A percentile compares a stretch with the other conserved stretches of the same genome.
phyloP scores from a whole-genome alignment of 768 basidiomycete species.

The Xerocomellus intermedius region DNA sequence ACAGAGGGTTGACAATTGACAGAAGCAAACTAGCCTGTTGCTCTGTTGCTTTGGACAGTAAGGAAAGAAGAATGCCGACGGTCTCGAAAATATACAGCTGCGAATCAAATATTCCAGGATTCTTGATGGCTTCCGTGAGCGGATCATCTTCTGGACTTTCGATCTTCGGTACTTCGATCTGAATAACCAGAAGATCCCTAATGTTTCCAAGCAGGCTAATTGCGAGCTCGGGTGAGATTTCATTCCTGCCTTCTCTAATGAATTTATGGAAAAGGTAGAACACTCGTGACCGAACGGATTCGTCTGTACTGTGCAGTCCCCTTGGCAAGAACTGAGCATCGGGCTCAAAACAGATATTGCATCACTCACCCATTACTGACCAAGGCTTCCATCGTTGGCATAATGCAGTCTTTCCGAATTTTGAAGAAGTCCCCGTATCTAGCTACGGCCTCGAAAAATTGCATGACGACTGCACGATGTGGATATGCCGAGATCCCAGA shows the following conservation, averaged over 20 bases:
- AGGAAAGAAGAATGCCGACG: slow-evolving; percentile 76
- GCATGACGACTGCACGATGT: slow-evolving; percentile 78
- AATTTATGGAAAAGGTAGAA: slow-evolving; percentile 95
- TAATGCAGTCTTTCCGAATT: slow-evolving; percentile 83
- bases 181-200: slow-evolving; percentile 75
- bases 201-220: slow-evolving; percentile 68
- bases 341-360: not conserved
- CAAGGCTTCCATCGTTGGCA: slow-evolving; percentile 86
- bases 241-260: slow-evolving; percentile 76
- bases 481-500: slow-evolving; percentile 82
- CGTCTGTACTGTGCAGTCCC: slow-evolving; percentile 79
- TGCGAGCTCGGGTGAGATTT: slow-evolving; percentile 72
- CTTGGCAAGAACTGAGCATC: slow-evolving; percentile 39
- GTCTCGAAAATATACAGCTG: slow-evolving; percentile 96
- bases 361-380: slow-evolving; percentile 70
- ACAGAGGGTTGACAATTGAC: slow-evolving; percentile 78
- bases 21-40: slow-evolving; percentile 68
- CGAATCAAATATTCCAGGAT: slow-evolving; percentile 73
- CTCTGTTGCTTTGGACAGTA: slow-evolving; percentile 64
- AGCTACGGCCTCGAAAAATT: slow-evolving; percentile 91
- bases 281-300: slow-evolving; percentile 67
- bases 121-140: slow-evolving; percentile 76
- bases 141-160: slow-evolving; percentile 74
- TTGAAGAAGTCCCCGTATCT: slow-evolving; percentile 97
- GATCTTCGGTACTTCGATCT: slow-evolving; percentile 71